Conservation (phyloP, 176 grass and related monocot species). For the Coix lacrymajobi region DNA sequence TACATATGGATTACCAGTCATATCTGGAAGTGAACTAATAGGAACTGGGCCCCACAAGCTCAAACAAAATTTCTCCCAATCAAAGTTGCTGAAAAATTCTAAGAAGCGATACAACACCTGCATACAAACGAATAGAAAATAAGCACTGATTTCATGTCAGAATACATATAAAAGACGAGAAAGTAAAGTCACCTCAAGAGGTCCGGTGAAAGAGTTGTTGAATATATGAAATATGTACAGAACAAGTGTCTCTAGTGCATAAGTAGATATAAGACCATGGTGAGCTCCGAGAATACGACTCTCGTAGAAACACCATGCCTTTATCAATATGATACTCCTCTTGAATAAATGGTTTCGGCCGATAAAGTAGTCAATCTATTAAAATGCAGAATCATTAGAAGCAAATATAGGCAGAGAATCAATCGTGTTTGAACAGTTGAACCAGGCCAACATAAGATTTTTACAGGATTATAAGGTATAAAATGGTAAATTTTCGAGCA, state of each 20-base stretch:
- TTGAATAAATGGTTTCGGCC: conserved; percentile 84
- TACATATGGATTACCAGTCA: conserved; percentile 57
- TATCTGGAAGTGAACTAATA: conserved; percentile 86
- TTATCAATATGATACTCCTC: conserved; percentile 95
- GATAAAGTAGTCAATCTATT: conserved; percentile 72
- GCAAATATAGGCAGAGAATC: conserved; percentile 25
- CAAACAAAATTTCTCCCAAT: conserved; percentile 89
- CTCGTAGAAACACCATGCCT: conserved; percentile 98
- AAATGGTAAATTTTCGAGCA: conserved; percentile 1
- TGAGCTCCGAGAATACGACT: conserved; percentile 98
- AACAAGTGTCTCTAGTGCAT: conserved; percentile 94
- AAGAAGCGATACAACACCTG: conserved; percentile 94
- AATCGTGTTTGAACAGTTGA: background rate
- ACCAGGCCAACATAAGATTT: background rate
- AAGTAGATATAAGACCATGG: conserved; percentile 99
- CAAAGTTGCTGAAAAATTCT: conserved; percentile 96
- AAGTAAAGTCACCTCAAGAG: conserved; percentile 72
- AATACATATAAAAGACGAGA: conserved; percentile 15
- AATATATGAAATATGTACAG: conserved; percentile 98
- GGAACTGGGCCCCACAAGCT: conserved; percentile 89
- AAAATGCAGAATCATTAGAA: conserved; percentile 38
- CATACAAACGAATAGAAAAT: conserved; percentile 31
- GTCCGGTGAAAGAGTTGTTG: conserved; percentile 81
- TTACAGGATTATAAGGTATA: conserved; percentile 10
- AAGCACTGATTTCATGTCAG: conserved; percentile 13